phyloP scores from a whole-genome alignment of 2,329 filamentous ascomycete genomes.

The Phoma sp. region DNA sequence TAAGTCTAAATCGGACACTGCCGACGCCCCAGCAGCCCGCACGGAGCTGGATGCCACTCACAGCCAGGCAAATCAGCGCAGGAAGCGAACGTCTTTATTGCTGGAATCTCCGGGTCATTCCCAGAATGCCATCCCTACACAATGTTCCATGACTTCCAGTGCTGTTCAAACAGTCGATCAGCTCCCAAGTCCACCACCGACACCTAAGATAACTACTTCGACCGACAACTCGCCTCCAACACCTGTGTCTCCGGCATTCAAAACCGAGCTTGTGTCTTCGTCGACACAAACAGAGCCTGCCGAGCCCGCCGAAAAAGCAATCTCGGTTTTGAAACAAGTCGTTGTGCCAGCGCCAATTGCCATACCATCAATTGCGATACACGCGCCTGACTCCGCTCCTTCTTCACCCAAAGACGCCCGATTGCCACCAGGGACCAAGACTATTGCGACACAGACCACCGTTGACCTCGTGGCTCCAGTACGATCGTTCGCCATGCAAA shows the following conservation, averaged over 20 bases:
- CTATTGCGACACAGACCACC: slow-evolving; percentile 79
- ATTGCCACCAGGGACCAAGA: slow-evolving; percentile 80
- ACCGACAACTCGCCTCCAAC: slow-evolving; percentile 49
- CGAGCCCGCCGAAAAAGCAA: slow-evolving; percentile 39
- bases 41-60: slow-evolving; percentile 73
- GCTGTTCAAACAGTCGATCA: slow-evolving; percentile 65
- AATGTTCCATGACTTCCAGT: slow-evolving; percentile 65
- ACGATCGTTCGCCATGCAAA: slow-evolving; percentile 73
- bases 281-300: slow-evolving; percentile 65
- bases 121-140: slow-evolving; percentile 20
- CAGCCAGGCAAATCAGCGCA: slow-evolving; percentile 71
- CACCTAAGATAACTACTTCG: slow-evolving; percentile 57
- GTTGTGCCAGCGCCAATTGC: slow-evolving; percentile 50
- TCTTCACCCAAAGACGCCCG: slow-evolving; percentile 74
- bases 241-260: slow-evolving; percentile 42
- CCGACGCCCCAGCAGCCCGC: slow-evolving; percentile 24
- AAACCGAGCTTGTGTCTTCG: slow-evolving; percentile 58
- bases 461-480: slow-evolving; percentile 56
- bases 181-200: slow-evolving; percentile 69
- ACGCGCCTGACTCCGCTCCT: slow-evolving; percentile 85
- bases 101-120: slow-evolving; percentile 19
- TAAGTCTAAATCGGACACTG: slow-evolving; percentile 25
- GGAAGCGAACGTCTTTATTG: slow-evolving; percentile 65
- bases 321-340: slow-evolving; percentile 28
- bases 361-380: slow-evolving; percentile 88